Evolutionary conservation across 305 asterid species (phyloP), one percentile per base, ranked within the genome.

Genomic region (Lippia alba): DNA sequence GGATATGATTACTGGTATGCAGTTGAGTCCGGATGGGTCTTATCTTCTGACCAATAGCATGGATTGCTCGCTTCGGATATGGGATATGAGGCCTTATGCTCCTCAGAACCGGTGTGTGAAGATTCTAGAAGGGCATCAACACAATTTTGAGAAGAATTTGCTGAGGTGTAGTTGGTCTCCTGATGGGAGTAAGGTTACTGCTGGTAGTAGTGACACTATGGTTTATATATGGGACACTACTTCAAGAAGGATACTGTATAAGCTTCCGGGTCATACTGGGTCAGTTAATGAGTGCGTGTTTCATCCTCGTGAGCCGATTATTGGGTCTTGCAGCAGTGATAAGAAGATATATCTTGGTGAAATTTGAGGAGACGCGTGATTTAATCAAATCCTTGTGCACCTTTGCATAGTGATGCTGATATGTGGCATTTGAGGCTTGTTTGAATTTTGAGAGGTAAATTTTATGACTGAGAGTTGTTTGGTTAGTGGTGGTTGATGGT

Each of bases 41-140:
- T 94, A 94, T 79, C 99, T 91, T 74, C 86, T 91, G n/a, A 89
- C 99, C 40, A 91, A 94, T 79, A 85, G 89, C 81, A 94, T 91
- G 99, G 99, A 94, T 61, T 85, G 92, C 76, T 71, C 89, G 2
- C 96, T 94, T 41, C 94, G 99, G 0, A 87, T 94, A 66, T 94
- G 99, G 97, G 99, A 94, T 49, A 91, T 94, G 99, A 84, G 99
- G 9, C 99, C 99, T 1, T 94, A 94, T 44, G 99, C 99, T 18
- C 96, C 99, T 6, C 95, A 89, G 76, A 91, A 94, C 67, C 89
- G 99, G 1, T 94, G 99, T 70, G 97, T 88, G 82, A 94, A 94
- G 88, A 87, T 91, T 71, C 79, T 94, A 19, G 96, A 94, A 82
- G 97, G 97, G 71, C 96, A 91, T 77, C 97, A 91, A 34, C 99